Conservation (phyloP, 371 early-diverging fungal species). For the Gilbertella persicaria region DNA sequence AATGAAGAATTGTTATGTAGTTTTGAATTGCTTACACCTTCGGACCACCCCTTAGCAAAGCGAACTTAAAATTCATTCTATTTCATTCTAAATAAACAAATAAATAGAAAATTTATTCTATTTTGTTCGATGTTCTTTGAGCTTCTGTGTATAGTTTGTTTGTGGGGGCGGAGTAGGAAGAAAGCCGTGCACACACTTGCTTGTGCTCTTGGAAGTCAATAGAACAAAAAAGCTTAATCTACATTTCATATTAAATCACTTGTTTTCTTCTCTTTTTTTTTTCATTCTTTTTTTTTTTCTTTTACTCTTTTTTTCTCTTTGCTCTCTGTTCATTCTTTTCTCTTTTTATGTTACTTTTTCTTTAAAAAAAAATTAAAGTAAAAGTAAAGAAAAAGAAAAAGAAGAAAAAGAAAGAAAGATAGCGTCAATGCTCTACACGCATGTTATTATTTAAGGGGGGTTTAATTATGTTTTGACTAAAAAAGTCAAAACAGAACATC, state of each 20-base stretch:
- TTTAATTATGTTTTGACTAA: background rate
- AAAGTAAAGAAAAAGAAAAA: background rate
- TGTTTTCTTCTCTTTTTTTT: background rate
- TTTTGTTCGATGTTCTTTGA: background rate
- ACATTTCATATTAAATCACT: background rate
- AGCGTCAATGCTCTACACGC: background rate
- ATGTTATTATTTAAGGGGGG: background rate
- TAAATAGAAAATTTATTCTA: background rate
- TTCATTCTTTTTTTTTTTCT: background rate
- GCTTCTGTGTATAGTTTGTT: background rate
- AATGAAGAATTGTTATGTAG: slow-evolving; percentile 89
- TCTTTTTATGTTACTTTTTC: background rate
- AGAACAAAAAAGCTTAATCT: background rate
- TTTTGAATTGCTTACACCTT: slow-evolving; percentile 58
- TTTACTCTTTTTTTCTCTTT: background rate
- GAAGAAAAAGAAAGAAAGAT: background rate
- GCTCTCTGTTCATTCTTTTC: background rate
- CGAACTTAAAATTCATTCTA: slow-evolving; percentile 21
- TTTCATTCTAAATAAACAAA: slow-evolving; percentile 7
- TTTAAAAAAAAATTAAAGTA: too few species aligned
- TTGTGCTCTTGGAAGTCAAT: background rate
- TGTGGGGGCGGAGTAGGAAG: slow-evolving; percentile 21
- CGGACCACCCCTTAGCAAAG: slow-evolving; percentile 33
- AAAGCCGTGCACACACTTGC: background rate
- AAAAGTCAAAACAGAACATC: too few species aligned